Conservation (phyloP, 1,284 basidiomycete genomes). For the Vanrija humicola region DNA sequence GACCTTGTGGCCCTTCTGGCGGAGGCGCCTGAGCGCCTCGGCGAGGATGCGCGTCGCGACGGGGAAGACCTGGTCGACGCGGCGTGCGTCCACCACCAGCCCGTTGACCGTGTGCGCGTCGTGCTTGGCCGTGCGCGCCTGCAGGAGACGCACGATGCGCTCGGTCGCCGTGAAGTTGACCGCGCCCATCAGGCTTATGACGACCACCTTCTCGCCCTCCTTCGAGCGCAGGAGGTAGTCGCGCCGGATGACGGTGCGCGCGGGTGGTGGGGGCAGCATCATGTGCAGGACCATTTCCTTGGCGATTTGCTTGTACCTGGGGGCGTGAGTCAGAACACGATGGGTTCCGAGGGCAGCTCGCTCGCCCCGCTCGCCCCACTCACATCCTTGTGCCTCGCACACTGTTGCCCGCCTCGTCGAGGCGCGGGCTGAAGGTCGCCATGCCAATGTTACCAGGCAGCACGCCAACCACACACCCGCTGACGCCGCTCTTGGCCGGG, state of each 20-base stretch:
- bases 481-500: not conserved
- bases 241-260: not conserved
- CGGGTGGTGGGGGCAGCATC: not conserved
- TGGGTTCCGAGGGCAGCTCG: too few species aligned
- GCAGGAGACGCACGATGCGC: not conserved
- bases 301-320: too few species aligned
- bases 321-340: too few species aligned
- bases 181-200: not conserved
- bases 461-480: not conserved
- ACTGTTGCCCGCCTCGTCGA: not conserved
- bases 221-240: not conserved
- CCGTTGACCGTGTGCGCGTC: not conserved
- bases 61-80: slow-evolving; percentile 1
- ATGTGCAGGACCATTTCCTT: too few species aligned
- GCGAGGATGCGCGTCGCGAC: not conserved
- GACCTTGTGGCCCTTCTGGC: slow-evolving; percentile 1
- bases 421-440: not conserved
- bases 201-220: not conserved
- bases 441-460: slow-evolving; percentile 2
- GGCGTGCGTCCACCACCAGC: slow-evolving; percentile 1
- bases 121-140: not conserved
- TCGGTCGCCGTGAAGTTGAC: not conserved
- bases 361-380: too few species aligned
- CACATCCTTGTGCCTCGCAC: not conserved
- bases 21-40: slow-evolving; percentile 5